Evolutionary conservation across 2,329 filamentous ascomycete genomes (phyloP), one percentile per base, ranked within the genome.

Genomic region (Tolypocladium capitatum): DNA sequence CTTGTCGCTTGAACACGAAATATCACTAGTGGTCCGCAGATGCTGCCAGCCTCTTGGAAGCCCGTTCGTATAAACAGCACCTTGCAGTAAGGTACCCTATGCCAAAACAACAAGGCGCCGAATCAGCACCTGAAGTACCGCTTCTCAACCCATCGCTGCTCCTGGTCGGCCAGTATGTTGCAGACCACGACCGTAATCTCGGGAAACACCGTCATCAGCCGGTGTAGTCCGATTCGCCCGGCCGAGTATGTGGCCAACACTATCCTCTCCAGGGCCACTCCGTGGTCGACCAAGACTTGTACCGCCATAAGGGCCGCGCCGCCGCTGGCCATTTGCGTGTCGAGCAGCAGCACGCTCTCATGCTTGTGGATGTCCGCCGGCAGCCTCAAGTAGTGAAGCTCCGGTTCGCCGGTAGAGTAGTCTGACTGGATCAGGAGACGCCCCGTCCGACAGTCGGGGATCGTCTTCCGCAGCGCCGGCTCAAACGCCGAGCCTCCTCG

Each of bases 161-260:
- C 87, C 52, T 84, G 79, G 56, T 94, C 88, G 48, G 83, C 78
- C 28, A 90, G 81, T 58, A 95, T 76, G 51, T 83, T 83, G 55
- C 86, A 87, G 28, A 95, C 83, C 18, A 97, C 88, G 18, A 95
- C 84, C 46, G 83, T 84, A 44, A 97, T 83, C 5, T 83, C 81
- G 0, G 92, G 89, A 58, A 92, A 98, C 3, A 95, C 92, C 49
- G 83, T 87, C 51, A 87, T 85, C 57, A 98, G 68, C 53, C 92
- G 76, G 60, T 92, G 88, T 52, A 97, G 64, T 1, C 90, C 92
- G 56, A 86, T 80, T 54, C 81, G 81, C 9, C 91, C 91, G 4
- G 90, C 91, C 54, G 88, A 84, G 62, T 94, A 96, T 4, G 91
- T 95, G 35, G 94, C 90, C 62, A 97, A 83, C 32, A 96, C 86